phyloP scores from a whole-genome alignment of 352 stramenopile genomes.

The Pythium aristosporum region DNA sequence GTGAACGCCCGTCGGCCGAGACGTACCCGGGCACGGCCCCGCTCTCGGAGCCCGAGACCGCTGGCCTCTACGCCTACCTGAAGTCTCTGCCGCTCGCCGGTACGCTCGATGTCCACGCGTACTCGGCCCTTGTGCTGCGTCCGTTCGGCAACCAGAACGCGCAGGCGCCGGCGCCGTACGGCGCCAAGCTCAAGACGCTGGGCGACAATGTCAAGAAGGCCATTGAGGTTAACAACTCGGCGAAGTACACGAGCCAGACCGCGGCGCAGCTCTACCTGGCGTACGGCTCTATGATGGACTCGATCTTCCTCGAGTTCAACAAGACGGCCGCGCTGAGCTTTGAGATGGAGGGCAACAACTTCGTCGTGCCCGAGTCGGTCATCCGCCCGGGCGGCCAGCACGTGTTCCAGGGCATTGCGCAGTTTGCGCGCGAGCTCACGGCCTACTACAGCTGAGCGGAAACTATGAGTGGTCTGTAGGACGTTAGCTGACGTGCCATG shows the following conservation, averaged over 20 bases:
- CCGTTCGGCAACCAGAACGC: conserved; percentile 29
- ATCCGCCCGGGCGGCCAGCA: conserved; percentile 30
- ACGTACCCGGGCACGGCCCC: conserved; percentile 31
- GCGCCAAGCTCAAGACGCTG: conserved; percentile 29
- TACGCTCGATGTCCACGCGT: conserved; percentile 33
- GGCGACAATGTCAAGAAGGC: conserved; percentile 30
- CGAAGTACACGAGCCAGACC: conserved; percentile 27
- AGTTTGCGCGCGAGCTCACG: conserved; percentile 26
- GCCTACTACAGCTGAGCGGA: conserved; percentile 27
- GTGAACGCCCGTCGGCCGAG: conserved; percentile 17
- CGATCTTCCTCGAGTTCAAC: conserved; percentile 34
- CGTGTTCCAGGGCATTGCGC: conserved; percentile 28
- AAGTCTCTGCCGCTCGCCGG: conserved; percentile 31
- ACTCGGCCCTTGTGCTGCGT: conserved; percentile 29
- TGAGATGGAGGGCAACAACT: conserved; percentile 34
- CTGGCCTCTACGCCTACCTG: conserved; percentile 31
- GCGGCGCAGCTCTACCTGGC: conserved; percentile 28
- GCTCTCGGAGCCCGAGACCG: conserved; percentile 33
- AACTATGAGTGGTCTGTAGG: not conserved
- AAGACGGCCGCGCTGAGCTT: conserved; percentile 33
- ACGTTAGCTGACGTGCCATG: too few relatives aligned
- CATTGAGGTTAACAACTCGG: conserved; percentile 26
- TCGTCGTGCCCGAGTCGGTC: conserved; percentile 15
- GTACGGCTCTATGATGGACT: conserved; percentile 38
- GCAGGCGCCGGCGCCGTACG: conserved; percentile 25